Evolutionary conservation across 192 early-diverging fungal genomes (phyloP).

Genomic region (Gamsiella multidivaricata): DNA sequence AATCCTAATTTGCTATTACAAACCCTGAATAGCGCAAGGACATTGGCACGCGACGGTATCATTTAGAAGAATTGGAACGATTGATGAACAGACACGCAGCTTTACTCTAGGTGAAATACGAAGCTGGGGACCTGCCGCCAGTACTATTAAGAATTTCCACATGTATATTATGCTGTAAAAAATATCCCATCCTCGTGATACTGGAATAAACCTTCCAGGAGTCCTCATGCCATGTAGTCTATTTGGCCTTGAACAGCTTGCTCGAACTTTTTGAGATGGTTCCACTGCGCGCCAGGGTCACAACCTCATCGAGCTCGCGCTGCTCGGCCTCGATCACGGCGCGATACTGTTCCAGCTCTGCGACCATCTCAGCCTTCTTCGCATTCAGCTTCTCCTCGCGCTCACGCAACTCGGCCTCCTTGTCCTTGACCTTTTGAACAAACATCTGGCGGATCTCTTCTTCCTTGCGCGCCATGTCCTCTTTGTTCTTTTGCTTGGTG

Average conservation of each 20-base stretch:
- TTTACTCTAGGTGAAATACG: constrained; percentile 36
- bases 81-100: constrained; percentile 46
- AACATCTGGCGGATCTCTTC: constrained; percentile 76
- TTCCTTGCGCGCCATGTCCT: constrained; percentile 80
- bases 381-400: constrained; percentile 58
- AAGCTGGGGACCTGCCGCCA: too few species aligned
- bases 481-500: constrained; percentile 66
- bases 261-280: constrained; percentile 36
- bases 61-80: constrained; percentile 39
- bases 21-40: constrained; percentile 34
- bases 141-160: too few species aligned
- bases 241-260: constrained; percentile 48
- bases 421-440: constrained; percentile 60
- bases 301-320: constrained; percentile 37
- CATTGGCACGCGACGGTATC: constrained; percentile 17
- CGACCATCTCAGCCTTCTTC: constrained; percentile 35
- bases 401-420: constrained; percentile 57
- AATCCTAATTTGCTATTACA: not conserved
- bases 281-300: constrained; percentile 25
- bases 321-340: constrained; percentile 39
- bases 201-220: too few species aligned
- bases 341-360: constrained; percentile 35
- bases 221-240: too few species aligned
- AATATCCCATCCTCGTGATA: too few species aligned
- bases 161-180: too few species aligned